phyloP scores from a whole-genome alignment of 257 asterid species.

The Coffea eugenioides region DNA sequence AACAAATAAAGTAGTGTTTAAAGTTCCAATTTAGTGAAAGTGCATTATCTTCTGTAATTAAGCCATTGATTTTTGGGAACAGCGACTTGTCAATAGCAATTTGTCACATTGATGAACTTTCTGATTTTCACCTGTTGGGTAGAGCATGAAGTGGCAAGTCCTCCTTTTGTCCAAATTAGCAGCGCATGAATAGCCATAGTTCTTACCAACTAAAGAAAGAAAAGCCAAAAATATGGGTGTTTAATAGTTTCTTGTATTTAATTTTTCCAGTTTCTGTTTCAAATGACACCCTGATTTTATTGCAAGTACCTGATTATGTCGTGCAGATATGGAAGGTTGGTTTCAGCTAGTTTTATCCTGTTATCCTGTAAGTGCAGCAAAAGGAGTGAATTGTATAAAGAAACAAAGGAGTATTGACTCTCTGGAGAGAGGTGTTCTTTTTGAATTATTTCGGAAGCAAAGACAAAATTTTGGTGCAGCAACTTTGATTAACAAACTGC shows the following conservation, averaged over 20 bases:
- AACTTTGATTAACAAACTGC: conserved; percentile 68
- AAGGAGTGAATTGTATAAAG: conserved; percentile 45
- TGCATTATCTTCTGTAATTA: neutral
- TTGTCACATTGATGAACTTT: neutral
- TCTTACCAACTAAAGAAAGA: neutral
- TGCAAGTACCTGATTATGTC: conserved; percentile 21
- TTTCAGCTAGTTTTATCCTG: conserved; percentile 74
- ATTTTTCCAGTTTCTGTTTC: neutral
- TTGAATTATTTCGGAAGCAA: conserved; percentile 81
- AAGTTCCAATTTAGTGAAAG: neutral
- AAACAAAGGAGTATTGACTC: conserved; percentile 58
- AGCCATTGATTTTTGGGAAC: neutral
- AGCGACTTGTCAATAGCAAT: neutral
- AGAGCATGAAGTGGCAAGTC: neutral
- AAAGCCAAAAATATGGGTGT: neutral
- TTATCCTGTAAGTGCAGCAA: conserved; percentile 61
- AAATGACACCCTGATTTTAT: conserved; percentile 11
- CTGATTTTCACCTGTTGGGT: neutral
- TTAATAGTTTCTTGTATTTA: conserved; percentile 5
- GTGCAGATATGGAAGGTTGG: conserved; percentile 91
- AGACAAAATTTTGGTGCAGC: conserved; percentile 52
- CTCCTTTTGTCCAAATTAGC: neutral
- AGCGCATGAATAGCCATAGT: neutral
- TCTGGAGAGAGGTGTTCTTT: conserved; percentile 56
- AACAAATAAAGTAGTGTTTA: neutral